phyloP scores from a whole-genome alignment of 75 land plant genomes.

The Sequoia sempervirens region DNA sequence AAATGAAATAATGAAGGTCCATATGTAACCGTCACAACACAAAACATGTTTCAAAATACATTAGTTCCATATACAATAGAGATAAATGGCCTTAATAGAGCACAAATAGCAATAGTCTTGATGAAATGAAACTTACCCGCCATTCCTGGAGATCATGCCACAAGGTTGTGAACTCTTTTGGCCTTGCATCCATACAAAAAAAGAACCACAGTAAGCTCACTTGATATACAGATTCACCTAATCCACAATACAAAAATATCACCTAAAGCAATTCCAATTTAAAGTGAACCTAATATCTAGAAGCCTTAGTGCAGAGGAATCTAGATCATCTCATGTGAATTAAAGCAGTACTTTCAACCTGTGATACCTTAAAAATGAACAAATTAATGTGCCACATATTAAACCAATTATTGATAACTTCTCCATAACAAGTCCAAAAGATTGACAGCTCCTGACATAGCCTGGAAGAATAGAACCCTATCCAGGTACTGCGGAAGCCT shows the following conservation, averaged over 20 bases:
- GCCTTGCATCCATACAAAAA: constrained; percentile 29
- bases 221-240: not conserved
- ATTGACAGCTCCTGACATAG: too few species aligned
- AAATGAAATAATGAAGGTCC: not conserved
- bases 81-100: not conserved
- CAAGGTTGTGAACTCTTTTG: constrained; percentile 58
- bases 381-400: not conserved
- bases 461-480: too few species aligned
- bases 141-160: constrained; percentile 74
- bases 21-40: not conserved
- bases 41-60: not conserved
- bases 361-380: not conserved
- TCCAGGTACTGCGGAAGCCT: too few species aligned
- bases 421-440: too few species aligned
- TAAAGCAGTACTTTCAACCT: not conserved
- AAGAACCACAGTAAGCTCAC: not conserved
- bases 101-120: not conserved
- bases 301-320: not conserved
- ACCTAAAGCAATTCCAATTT: not conserved
- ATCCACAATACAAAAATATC: not conserved
- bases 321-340: not conserved
- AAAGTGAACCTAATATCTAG: not conserved
- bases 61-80: not conserved
- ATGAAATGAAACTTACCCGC: constrained; percentile 40
- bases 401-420: not conserved